Evolutionary conservation across 2,329 filamentous ascomycete species (phyloP).

Genomic region (Fonsecaea pedrosoi): DNA sequence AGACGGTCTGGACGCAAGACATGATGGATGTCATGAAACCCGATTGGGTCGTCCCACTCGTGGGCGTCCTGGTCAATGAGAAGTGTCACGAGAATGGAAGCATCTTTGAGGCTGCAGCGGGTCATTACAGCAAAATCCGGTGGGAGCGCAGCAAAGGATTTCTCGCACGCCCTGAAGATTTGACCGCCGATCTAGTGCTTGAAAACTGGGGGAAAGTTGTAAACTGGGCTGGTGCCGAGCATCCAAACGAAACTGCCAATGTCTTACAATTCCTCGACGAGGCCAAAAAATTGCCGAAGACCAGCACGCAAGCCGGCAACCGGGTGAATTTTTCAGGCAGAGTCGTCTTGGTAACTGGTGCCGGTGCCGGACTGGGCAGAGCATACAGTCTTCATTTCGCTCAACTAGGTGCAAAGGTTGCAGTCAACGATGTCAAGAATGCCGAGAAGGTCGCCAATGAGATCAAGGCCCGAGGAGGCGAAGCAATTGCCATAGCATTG

Average conservation of each 20-base stretch:
- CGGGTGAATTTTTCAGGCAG: constrained; percentile 80
- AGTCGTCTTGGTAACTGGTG: constrained; percentile 85
- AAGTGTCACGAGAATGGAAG: constrained; percentile 83
- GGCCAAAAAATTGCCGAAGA: constrained; percentile 74
- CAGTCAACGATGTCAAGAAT: constrained; percentile 91
- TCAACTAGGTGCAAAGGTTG: constrained; percentile 80
- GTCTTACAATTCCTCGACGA: constrained; percentile 84
- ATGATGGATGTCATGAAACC: constrained; percentile 84
- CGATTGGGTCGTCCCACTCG: constrained; percentile 92
- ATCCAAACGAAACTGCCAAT: constrained; percentile 83
- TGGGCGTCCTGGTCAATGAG: constrained; percentile 85
- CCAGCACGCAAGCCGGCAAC: constrained; percentile 72
- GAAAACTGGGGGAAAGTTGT: constrained; percentile 86
- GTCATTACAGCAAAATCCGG: constrained; percentile 87
- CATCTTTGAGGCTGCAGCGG: constrained; percentile 93
- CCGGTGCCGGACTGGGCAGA: constrained; percentile 84
- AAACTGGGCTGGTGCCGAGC: constrained; percentile 83
- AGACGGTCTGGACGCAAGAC: constrained; percentile 92
- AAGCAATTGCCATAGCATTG: constrained; percentile 89
- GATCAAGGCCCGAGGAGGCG: constrained; percentile 85
- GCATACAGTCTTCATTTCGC: constrained; percentile 86
- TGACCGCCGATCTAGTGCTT: constrained; percentile 85
- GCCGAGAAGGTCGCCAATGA: constrained; percentile 88
- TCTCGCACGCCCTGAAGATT: constrained; percentile 84
- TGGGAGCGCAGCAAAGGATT: constrained; percentile 93